Percentiles rank a stretch among this genome's conserved stretches.
Conservation (phyloP, 306 rosid species). For the Pueraria montana region DNA sequence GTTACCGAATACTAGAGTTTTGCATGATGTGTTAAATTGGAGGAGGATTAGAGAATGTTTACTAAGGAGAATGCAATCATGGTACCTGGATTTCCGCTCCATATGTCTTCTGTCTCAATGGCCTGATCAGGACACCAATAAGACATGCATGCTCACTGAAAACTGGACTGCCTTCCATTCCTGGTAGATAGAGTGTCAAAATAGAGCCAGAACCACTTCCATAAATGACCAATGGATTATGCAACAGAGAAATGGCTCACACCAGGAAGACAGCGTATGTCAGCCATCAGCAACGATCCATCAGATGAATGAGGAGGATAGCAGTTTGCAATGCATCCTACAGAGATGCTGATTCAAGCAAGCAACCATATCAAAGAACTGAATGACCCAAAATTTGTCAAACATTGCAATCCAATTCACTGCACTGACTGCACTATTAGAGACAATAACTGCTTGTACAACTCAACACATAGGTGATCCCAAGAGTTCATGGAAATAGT, state of each 20-base stretch:
- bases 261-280: constrained; percentile 96
- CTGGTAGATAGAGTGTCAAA: constrained; percentile 66
- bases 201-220: constrained; percentile 51
- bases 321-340: constrained; percentile 87
- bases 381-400: constrained; percentile 34
- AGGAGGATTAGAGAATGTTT: constrained; percentile 44
- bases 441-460: constrained; percentile 24
- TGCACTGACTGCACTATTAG: not conserved
- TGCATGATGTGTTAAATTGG: constrained; percentile 71
- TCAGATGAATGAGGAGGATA: constrained; percentile 76
- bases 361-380: constrained; percentile 51
- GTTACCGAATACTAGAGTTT: constrained; percentile 82
- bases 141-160: constrained; percentile 73
- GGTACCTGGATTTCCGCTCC: constrained; percentile 95
- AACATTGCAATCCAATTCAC: constrained; percentile 37
- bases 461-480: constrained; percentile 30
- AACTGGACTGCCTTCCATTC: constrained; percentile 95
- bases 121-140: constrained; percentile 82
- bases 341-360: constrained; percentile 76
- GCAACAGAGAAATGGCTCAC: constrained; percentile 57
- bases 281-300: constrained; percentile 90
- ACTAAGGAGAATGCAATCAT: constrained; percentile 33
- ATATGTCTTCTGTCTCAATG: constrained; percentile 83
- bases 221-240: constrained; percentile 52
- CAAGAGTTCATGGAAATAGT: constrained; percentile 20